Evolutionary conservation across 1,139 yeast species (phyloP).

Genomic region (Candida smagusa): DNA sequence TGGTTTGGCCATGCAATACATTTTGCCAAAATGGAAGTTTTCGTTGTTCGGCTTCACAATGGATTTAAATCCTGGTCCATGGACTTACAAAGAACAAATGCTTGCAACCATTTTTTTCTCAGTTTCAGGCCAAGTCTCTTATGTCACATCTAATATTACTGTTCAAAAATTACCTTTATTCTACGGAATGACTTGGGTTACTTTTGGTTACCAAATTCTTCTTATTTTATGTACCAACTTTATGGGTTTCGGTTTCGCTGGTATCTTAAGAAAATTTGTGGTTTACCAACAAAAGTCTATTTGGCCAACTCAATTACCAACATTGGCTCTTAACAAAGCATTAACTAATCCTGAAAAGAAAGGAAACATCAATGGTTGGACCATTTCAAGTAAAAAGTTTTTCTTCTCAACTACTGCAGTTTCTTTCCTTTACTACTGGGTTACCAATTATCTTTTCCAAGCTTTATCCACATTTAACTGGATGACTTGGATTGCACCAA

Average conservation of each 20-base stretch:
- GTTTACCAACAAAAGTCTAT: slow-evolving; percentile 14
- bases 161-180: slow-evolving; percentile 13
- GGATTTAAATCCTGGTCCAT: slow-evolving; percentile 23
- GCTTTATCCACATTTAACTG: slow-evolving; percentile 18
- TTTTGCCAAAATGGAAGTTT: slow-evolving; percentile 22
- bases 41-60: slow-evolving; percentile 15
- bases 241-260: slow-evolving; percentile 23
- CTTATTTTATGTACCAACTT: slow-evolving; percentile 15
- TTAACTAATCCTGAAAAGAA: slow-evolving; percentile 14
- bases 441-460: slow-evolving; percentile 16
- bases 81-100: slow-evolving; percentile 22
- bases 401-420: slow-evolving; percentile 11
- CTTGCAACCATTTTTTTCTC: slow-evolving; percentile 17
- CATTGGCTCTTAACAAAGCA: slow-evolving; percentile 18
- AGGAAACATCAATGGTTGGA: slow-evolving; percentile 18
- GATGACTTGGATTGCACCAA: slow-evolving; percentile 19
- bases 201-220: slow-evolving; percentile 15
- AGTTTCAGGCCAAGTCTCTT: slow-evolving; percentile 12
- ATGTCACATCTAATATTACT: slow-evolving; percentile 15
- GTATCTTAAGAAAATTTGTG: slow-evolving; percentile 17
- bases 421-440: slow-evolving; percentile 17
- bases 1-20: slow-evolving; percentile 32
- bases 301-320: slow-evolving; percentile 18
- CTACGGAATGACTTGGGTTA: slow-evolving; percentile 15
- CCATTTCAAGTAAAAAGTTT: slow-evolving; percentile 15